Conservation (phyloP, 2,329 filamentous ascomycete genomes). For the Epichloe brachyelytri region DNA sequence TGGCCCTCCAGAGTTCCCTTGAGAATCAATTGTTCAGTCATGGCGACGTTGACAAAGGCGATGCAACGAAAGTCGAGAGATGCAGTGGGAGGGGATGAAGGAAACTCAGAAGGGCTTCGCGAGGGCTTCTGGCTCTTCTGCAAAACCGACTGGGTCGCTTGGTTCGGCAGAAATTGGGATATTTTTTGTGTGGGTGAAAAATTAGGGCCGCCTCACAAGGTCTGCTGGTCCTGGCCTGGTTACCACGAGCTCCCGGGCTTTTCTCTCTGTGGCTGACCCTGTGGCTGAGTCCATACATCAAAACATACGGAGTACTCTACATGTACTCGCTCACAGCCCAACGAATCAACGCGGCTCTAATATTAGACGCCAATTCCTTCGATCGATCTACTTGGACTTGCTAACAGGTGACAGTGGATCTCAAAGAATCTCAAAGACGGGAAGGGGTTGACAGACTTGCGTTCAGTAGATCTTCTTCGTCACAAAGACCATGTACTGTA, state of each 20-base stretch:
- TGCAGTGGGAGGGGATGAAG: constrained; percentile 22
- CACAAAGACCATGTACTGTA: no score
- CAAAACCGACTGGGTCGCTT: constrained; percentile 12
- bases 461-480: no score
- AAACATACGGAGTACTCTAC: no score
- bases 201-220: constrained; percentile 29
- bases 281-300: neutral
- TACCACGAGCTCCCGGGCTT: neutral
- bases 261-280: neutral
- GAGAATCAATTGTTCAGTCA: constrained; percentile 91
- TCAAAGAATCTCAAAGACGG: no score
- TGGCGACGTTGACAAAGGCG: constrained; percentile 37
- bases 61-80: constrained; percentile 19
- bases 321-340: no score
- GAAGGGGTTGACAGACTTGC: no score
- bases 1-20: constrained; percentile 97
- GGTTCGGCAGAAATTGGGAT: constrained; percentile 25
- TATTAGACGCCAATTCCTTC: no score
- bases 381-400: no score
- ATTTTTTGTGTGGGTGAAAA: constrained; percentile 39
- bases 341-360: no score
- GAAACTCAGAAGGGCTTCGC: constrained; percentile 15
- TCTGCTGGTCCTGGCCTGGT: neutral
- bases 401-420: no score
- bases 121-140: constrained; percentile 15